phyloP scores from a whole-genome alignment of 192 early-diverging fungal genomes.

The Chytriomyces hyalinus region DNA sequence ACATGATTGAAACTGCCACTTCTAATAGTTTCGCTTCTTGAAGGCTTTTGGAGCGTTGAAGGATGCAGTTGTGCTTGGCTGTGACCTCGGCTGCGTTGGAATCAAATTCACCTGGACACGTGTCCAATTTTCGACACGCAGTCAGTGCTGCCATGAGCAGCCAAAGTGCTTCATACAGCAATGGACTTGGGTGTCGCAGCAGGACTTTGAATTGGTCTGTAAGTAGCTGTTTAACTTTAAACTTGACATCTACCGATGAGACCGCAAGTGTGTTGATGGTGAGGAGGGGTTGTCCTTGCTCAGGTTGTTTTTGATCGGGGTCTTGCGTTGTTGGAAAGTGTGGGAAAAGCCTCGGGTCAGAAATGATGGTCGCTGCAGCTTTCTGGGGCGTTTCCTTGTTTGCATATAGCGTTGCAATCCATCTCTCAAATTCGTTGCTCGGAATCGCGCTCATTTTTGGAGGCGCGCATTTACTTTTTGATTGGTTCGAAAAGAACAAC shows the following conservation, averaged over 20 bases:
- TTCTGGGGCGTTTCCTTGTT: not conserved
- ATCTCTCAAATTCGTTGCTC: conserved; percentile 5
- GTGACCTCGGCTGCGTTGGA: not conserved
- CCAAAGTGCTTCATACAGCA: conserved; percentile 32
- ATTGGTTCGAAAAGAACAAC: too few relatives aligned
- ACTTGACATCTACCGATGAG: not conserved
- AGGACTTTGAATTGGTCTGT: conserved; percentile 11
- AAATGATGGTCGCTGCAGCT: conserved; percentile 1
- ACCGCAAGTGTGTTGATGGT: not conserved
- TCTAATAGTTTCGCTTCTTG: conserved; percentile 14
- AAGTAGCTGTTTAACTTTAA: not conserved
- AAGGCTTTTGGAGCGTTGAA: not conserved
- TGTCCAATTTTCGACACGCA: too few relatives aligned
- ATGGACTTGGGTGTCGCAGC: conserved; percentile 12
- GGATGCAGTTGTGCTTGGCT: not conserved
- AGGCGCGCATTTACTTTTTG: too few relatives aligned
- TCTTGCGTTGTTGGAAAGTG: not conserved
- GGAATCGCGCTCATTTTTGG: not conserved
- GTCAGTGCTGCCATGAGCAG: conserved; percentile 2
- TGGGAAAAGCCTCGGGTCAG: conserved; percentile 12
- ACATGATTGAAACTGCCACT: not conserved
- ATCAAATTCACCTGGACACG: not conserved
- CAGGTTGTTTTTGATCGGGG: not conserved
- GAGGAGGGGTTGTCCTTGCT: not conserved
- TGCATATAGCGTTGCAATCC: not conserved